A percentile compares a stretch with the other conserved stretches of the same genome.
These are phyloP conservation scores for Pichia heedii DNA, from an alignment of 805 yeast genomes.

Conservation along the genomic window DNA sequence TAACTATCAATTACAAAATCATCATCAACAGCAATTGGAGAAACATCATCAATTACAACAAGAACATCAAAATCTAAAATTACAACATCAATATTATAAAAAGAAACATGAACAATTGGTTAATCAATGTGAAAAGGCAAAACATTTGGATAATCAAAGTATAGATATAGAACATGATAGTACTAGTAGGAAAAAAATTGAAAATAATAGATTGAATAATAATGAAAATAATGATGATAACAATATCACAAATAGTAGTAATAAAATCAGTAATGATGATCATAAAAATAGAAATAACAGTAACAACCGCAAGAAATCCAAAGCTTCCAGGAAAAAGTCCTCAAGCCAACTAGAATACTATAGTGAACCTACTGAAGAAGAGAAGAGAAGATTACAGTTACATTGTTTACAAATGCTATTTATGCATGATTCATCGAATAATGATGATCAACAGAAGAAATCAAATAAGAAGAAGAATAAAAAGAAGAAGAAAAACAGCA, in stretches of 20 bases:
- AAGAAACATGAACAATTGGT: not conserved
- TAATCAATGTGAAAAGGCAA: not conserved
- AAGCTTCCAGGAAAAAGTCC: not conserved
- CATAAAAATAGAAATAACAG: too few relatives aligned
- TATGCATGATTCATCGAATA: not conserved
- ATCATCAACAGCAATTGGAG: not conserved
- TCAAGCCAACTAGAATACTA: not conserved
- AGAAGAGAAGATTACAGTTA: constrained; percentile 1
- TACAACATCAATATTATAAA: not conserved
- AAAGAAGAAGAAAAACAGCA: constrained; percentile 5
- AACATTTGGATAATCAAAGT: too few relatives aligned
- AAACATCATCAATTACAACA: not conserved
- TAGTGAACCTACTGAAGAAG: constrained; percentile 1
- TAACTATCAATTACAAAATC: not conserved
- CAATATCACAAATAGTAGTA: too few relatives aligned
- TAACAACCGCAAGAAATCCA: too few relatives aligned
- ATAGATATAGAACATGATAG: too few relatives aligned
- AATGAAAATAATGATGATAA: too few relatives aligned
- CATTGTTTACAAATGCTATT: constrained; percentile 3
- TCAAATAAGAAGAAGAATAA: constrained; percentile 14
- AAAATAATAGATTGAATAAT: too few relatives aligned
- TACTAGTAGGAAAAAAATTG: too few relatives aligned
- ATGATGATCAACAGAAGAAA: constrained; percentile 1
- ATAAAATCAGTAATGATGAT: too few relatives aligned
- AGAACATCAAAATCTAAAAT: not conserved